Base-by-base conservation (phyloP, 495 filamentous ascomycete species). In the Neurospora sublineolata region DNA sequence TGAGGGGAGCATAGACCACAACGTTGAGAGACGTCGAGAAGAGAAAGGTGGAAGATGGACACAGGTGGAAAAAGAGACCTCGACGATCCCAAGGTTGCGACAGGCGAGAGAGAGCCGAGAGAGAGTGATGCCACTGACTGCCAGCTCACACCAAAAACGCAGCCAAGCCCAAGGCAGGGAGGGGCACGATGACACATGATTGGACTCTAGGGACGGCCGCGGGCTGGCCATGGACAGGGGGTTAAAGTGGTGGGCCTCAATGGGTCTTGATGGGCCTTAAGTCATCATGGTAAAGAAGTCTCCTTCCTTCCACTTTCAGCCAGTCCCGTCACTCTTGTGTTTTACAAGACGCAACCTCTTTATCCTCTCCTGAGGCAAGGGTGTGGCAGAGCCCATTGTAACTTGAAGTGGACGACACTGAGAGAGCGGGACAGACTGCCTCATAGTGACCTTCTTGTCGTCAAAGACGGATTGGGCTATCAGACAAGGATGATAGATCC, bases 71-170 rank as follows among this genome's bases (percentile, higher is more conserved):
- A 75, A 73, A 74, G 69, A 68, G 39, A 18, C 40, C 30, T 69
- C 18, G 73, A 71, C 58, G 12, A 23, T 27, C 30, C 52, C 72
- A 68, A 70, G 69, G 73, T 68, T 73, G 73, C 73, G 39, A 70
- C 71, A 68, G 68, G 72, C 67, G 67, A 73, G 71, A 76, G 73
- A 73, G 46, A 27, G 12, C n/a, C n/a, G n/a, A 27, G 69, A 40
- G 46, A 12, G 71, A 72, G 67, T 68, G 70, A 71, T 20, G 42
- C 71, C 69, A 69, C 60, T 23, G 64, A 71, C 75, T 77, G 77
- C 77, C 77, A 79, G 76, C 77, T 75, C 78, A 79, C 78, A 73
- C 75, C 76, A 78, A 77, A 75, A 75, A 69, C 64, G 74, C 71
- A 73, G 70, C 70, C 68, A 12, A 72, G 78, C 18, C 27, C 72